Conservation (phyloP, 1,284 basidiomycete genomes). For the Pyrrhoderma noxium region DNA sequence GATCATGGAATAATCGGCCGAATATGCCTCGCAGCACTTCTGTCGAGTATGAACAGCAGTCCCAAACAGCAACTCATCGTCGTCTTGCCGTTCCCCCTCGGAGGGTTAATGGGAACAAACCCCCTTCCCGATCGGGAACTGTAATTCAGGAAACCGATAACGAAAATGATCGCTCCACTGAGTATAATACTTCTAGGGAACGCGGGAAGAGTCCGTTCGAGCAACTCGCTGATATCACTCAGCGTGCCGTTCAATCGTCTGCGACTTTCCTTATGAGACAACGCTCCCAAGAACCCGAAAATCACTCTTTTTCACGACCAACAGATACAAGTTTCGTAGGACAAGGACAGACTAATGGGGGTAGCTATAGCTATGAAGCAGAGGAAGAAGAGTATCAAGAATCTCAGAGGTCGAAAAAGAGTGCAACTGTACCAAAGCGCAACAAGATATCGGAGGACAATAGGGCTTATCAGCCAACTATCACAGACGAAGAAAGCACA, state of each 20-base stretch:
- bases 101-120: conserved; percentile 31
- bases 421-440: conserved; percentile 33
- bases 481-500: conserved; percentile 46
- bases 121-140: conserved; percentile 45
- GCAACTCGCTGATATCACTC: conserved; percentile 45
- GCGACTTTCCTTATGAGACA: conserved; percentile 51
- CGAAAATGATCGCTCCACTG: conserved; percentile 35
- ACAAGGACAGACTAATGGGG: conserved; percentile 33
- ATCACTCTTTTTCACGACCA: neutral
- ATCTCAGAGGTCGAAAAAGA: conserved; percentile 32
- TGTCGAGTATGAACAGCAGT: conserved; percentile 67
- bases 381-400: conserved; percentile 59
- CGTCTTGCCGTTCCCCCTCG: conserved; percentile 51
- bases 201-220: conserved; percentile 62
- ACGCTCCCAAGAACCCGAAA: conserved; percentile 43
- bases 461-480: conserved; percentile 65
- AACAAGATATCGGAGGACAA: conserved; percentile 66
- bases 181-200: conserved; percentile 20
- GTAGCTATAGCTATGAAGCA: conserved; percentile 67
- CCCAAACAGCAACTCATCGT: conserved; percentile 43
- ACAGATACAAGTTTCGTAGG: conserved; percentile 29
- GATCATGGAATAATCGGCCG: conserved; percentile 53
- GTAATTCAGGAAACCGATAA: conserved; percentile 52
- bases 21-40: conserved; percentile 62
- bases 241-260: conserved; percentile 37